phyloP scores from a whole-genome alignment of 1,139 yeast species.

The Hansenula anomala region DNA sequence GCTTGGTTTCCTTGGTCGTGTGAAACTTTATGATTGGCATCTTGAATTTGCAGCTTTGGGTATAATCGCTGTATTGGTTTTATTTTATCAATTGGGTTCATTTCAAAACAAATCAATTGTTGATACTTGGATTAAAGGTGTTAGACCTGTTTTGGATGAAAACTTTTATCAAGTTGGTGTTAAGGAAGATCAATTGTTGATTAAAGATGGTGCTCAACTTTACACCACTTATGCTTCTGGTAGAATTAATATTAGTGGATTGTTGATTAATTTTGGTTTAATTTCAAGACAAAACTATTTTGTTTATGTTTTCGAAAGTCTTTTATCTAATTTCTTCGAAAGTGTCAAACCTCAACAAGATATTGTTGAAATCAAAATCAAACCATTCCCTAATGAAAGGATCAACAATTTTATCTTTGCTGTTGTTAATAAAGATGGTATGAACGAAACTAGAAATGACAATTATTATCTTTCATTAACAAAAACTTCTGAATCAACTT shows the following conservation, averaged over 20 bases:
- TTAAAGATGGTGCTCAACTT: slow-evolving; percentile 67
- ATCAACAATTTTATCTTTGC: slow-evolving; percentile 73
- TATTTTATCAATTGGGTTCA: slow-evolving; percentile 52
- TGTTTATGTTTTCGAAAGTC: slow-evolving; percentile 53
- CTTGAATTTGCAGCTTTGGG: slow-evolving; percentile 59
- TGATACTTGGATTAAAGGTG: slow-evolving; percentile 41
- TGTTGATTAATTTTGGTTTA: slow-evolving; percentile 58
- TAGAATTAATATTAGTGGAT: slow-evolving; percentile 65
- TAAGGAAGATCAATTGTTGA: slow-evolving; percentile 38
- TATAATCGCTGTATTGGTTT: slow-evolving; percentile 40
- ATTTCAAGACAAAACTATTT: slow-evolving; percentile 79
- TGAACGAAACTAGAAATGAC: slow-evolving; percentile 71
- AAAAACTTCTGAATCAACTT: slow-evolving; percentile 62
- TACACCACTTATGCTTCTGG: slow-evolving; percentile 87
- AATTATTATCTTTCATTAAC: slow-evolving; percentile 84
- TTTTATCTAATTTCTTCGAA: slow-evolving; percentile 37
- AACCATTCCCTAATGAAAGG: slow-evolving; percentile 49
- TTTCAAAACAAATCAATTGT: slow-evolving; percentile 54
- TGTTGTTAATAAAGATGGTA: slow-evolving; percentile 76
- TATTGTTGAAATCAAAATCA: slow-evolving; percentile 55
- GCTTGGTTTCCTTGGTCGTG: slow-evolving; percentile 47
- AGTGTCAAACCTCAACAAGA: slow-evolving; percentile 51
- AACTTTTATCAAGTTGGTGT: slow-evolving; percentile 85
- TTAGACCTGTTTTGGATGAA: slow-evolving; percentile 45
- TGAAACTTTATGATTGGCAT: slow-evolving; percentile 57